Evolutionary conservation across 2,329 filamentous ascomycete species (phyloP).

Genomic region (Fusarium chuoi): DNA sequence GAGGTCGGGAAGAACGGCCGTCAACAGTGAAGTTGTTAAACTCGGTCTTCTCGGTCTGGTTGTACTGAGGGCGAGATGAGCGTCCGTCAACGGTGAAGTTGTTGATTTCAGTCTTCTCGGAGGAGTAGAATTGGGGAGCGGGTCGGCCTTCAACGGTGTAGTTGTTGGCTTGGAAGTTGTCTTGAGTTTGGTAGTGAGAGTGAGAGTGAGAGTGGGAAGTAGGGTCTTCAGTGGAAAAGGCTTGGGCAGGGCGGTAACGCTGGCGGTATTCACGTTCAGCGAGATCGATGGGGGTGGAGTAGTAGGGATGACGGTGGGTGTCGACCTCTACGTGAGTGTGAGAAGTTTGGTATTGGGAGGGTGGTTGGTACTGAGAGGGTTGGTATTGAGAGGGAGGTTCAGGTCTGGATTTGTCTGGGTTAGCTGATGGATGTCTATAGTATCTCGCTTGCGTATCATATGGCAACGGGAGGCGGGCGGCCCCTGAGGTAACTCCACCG

Average conservation of each 20-base stretch:
- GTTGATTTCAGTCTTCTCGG: conserved; percentile 42
- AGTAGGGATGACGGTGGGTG: conserved; percentile 58
- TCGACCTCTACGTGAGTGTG: conserved; percentile 75
- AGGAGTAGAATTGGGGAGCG: conserved; percentile 34
- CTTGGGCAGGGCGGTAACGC: conserved; percentile 63
- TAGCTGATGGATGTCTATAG: conserved; percentile 46
- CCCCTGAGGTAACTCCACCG: conserved; percentile 42
- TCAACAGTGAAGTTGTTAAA: conserved; percentile 33
- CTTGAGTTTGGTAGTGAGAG: conserved; percentile 45
- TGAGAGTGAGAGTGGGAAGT: conserved; percentile 48
- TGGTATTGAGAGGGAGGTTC: conserved; percentile 56
- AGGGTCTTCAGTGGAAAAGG: conserved; percentile 50
- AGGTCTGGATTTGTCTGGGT: conserved; percentile 47
- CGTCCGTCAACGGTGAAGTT: conserved; percentile 46
- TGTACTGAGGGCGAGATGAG: conserved; percentile 28
- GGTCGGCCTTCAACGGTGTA: conserved; percentile 40
- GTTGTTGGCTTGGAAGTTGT: conserved; percentile 39
- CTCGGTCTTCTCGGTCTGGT: conserved; percentile 31
- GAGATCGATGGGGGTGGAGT: conserved; percentile 67
- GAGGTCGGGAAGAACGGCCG: conserved; percentile 26
- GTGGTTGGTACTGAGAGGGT: conserved; percentile 49
- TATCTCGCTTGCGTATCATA: conserved; percentile 47
- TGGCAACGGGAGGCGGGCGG: conserved; percentile 42
- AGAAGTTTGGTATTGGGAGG: conserved; percentile 61
- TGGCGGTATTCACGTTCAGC: conserved; percentile 75